phyloP scores from a whole-genome alignment of 345 rosid genomes.

The Hirschfeldia incana region DNA sequence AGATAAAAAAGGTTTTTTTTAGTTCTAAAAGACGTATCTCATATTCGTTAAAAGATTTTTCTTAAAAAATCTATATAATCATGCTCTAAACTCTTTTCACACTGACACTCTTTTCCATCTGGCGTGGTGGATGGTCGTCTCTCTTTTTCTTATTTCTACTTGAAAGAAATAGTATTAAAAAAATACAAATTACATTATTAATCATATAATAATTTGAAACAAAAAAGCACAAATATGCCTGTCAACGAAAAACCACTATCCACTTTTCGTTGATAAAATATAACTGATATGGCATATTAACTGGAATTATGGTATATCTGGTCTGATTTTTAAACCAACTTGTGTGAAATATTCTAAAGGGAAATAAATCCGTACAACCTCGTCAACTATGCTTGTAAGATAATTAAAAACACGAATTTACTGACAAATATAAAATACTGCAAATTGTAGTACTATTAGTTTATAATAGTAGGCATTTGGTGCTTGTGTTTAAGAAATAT shows the following conservation, averaged over 20 bases:
- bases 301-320: background rate
- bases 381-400: conserved; percentile 36
- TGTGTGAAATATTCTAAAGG: conserved; percentile 21
- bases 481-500: conserved; percentile 16
- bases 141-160: background rate
- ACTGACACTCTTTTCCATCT: conserved; percentile 38
- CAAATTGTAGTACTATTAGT: conserved; percentile 30
- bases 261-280: too few species aligned
- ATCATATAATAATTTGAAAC: background rate
- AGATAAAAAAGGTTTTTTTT: too few species aligned
- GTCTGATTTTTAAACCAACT: background rate
- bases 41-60: too few species aligned
- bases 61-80: too few species aligned
- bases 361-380: conserved; percentile 13
- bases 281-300: conserved; percentile 15
- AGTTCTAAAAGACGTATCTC: too few species aligned
- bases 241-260: too few species aligned
- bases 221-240: too few species aligned
- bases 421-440: conserved; percentile 21
- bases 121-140: conserved; percentile 40
- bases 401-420: conserved; percentile 19
- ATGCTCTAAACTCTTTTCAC: conserved; percentile 30
- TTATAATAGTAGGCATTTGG: conserved; percentile 27
- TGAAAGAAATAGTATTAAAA: background rate
- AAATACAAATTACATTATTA: background rate